Base-by-base conservation (phyloP, 2,329 filamentous ascomycete species). In the Acarospora socialis region DNA sequence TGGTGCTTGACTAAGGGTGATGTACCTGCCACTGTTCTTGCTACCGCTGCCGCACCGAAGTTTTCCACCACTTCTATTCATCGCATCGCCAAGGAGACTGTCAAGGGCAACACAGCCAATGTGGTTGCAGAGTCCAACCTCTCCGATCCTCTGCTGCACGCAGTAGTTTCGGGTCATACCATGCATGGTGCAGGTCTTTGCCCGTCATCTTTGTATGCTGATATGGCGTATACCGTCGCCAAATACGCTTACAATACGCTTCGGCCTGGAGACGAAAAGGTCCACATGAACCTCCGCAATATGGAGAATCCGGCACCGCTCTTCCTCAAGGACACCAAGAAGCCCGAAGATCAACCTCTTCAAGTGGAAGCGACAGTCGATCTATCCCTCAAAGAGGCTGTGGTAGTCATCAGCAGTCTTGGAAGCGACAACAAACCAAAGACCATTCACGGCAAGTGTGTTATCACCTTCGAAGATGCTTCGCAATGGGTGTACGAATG, bases 1-100 rank as follows among this genome's bases (percentile, higher is more conserved):
- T 83, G 77, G 73, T 69, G 63, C 20, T 55, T 82, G 21, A 73
- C 67, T 37, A 84, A 83, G 61, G 74, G 63, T 34, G 70, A 78
- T 7, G 16, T 10, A 16, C 7, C 9, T 12, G 16, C 14, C 21
- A 19, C 18, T 14, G 34, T 19, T n/a, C 7, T 12, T 15, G 12
- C 14, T 12, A 27, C 3, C 26, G 8, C 15, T 17, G 5, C 13
- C 22, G 13, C 18, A 27, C 10, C 35, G 17, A 15, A 25, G 9
- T 19, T 39, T 10, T 40, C 38, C 13, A 50, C 50, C 5, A 44
- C 46, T 2, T 45, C 52, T 8, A 46, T 53, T 3, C 53, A 56
- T 15, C 48, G 39, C 18, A 34, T 55, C 7, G 22, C 53, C 6
- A 45, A 54, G 36, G 46, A 45, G 13, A 43, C 37, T 8, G 37